Percentiles rank a stretch among this genome's conserved stretches.
Conservation (phyloP, 2,329 filamentous ascomycete genomes). For the Beauveria sp. region DNA sequence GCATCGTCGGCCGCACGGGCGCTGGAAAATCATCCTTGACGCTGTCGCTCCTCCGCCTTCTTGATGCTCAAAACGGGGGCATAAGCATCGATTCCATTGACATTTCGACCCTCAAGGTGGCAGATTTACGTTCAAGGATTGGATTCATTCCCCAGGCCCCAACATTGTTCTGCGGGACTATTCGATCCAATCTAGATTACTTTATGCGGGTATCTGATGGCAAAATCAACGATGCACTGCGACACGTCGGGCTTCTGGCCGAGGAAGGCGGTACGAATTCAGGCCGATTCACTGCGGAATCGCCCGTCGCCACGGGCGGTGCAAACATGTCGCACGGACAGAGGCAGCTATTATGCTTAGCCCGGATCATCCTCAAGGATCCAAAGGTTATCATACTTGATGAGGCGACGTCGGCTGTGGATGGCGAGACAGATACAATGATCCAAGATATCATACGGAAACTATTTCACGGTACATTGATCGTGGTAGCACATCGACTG, state of each 20-base stretch:
- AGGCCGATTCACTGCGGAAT: not conserved
- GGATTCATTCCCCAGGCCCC: not conserved
- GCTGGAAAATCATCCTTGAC: not conserved
- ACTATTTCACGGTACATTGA: not conserved
- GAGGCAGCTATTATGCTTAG: conserved; percentile 3
- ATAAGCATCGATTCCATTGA: conserved; percentile 8
- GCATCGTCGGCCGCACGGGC: not conserved
- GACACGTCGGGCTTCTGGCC: not conserved
- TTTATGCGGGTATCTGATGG: not conserved
- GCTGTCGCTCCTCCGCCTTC: conserved; percentile 1
- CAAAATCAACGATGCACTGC: not conserved
- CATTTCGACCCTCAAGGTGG: conserved; percentile 2
- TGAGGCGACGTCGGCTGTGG: conserved; percentile 4
- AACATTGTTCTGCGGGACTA: not conserved
- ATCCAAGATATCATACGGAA: not conserved
- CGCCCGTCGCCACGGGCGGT: not conserved
- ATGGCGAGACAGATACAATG: not conserved
- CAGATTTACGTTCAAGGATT: conserved; percentile 10
- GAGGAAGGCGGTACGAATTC: not conserved
- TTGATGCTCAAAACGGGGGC: not conserved
- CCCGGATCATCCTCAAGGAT: conserved; percentile 2
- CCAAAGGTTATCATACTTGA: not conserved
- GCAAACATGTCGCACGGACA: not conserved
- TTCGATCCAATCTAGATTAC: not conserved
- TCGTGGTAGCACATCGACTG: not conserved